Evolutionary conservation across 2,329 filamentous ascomycete genomes (phyloP).

Genomic region (Xylaria hypoxylon): DNA sequence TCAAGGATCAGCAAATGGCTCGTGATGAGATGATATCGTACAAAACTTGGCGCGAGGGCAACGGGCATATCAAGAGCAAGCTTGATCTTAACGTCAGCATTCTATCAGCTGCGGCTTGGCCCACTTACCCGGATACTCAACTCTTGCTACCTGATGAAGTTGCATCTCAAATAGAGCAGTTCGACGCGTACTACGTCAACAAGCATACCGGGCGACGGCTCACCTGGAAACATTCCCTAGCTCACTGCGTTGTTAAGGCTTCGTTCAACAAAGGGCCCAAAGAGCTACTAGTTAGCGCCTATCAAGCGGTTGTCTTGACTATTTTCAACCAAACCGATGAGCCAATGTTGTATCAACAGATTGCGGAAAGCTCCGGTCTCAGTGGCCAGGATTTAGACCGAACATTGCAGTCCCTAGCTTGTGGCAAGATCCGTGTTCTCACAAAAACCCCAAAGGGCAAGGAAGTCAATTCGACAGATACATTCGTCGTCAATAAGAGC

Average conservation of each 20-base stretch:
- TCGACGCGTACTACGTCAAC: slow-evolving; percentile 85
- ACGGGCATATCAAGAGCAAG: slow-evolving; percentile 57
- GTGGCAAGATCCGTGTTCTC: slow-evolving; percentile 86
- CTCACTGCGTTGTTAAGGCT: slow-evolving; percentile 87
- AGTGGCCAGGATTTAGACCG: slow-evolving; percentile 83
- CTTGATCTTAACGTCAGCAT: slow-evolving; percentile 88
- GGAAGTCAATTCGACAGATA: slow-evolving; percentile 82
- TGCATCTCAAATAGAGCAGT: slow-evolving; percentile 79
- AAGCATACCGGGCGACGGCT: slow-evolving; percentile 91
- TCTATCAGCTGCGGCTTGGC: slow-evolving; percentile 92
- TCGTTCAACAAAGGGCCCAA: slow-evolving; percentile 83
- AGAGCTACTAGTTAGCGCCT: slow-evolving; percentile 89
- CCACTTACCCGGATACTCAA: slow-evolving; percentile 80
- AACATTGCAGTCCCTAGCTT: slow-evolving; percentile 94
- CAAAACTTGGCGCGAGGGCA: slow-evolving; percentile 72
- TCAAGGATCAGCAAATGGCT: slow-evolving; percentile 95
- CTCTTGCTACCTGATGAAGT: slow-evolving; percentile 82
- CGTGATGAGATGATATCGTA: slow-evolving; percentile 94
- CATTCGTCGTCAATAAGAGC: slow-evolving; percentile 81
- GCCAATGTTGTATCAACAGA: slow-evolving; percentile 78
- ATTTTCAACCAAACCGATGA: slow-evolving; percentile 82
- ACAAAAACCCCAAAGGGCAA: slow-evolving; percentile 85
- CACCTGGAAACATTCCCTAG: slow-evolving; percentile 93
- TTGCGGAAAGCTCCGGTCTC: slow-evolving; percentile 79
- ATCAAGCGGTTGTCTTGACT: slow-evolving; percentile 90